Conservation (phyloP, 225 moss, liverwort and hornwort species). For the Sphagnum contortum region DNA sequence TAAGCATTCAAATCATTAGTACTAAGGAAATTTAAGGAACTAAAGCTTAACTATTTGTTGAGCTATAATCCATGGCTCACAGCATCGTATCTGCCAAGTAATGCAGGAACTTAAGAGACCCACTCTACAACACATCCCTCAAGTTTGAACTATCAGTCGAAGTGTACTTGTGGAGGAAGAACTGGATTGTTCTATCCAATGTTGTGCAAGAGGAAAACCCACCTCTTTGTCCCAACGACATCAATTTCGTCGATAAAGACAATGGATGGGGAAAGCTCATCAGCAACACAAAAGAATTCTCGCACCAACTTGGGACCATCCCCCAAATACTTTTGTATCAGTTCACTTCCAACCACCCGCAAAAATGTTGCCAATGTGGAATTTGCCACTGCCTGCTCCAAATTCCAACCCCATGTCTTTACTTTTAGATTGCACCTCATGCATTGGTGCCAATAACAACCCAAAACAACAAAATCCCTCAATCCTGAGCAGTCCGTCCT, state of each 20-base stretch:
- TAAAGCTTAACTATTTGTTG: too few relatives aligned
- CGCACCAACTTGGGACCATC: constrained; percentile 95
- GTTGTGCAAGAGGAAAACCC: background rate
- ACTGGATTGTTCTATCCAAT: too few relatives aligned
- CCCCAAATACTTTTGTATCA: constrained; percentile 96
- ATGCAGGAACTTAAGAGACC: too few relatives aligned
- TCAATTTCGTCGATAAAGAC: constrained; percentile 73
- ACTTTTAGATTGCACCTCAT: background rate
- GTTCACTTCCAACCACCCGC: constrained; percentile 97
- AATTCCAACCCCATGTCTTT: background rate
- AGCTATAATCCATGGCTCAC: too few relatives aligned
- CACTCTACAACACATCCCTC: too few relatives aligned
- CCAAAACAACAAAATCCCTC: background rate
- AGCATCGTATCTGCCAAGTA: too few relatives aligned
- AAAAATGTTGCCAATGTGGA: constrained; percentile 96
- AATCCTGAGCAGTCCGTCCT: background rate
- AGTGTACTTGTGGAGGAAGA: too few relatives aligned
- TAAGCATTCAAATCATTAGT: too few relatives aligned
- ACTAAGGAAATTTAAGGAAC: too few relatives aligned
- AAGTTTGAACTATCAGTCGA: too few relatives aligned
- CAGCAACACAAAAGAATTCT: constrained; percentile 91
- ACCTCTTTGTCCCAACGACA: constrained; percentile 93
- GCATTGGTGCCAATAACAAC: background rate
- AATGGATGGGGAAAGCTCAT: constrained; percentile 91
- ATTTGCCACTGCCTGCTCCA: constrained; percentile 78